These are phyloP conservation scores for Podaxis mareebaensis DNA, from an alignment of 768 basidiomycete genomes.

Conservation along the genomic window DNA sequence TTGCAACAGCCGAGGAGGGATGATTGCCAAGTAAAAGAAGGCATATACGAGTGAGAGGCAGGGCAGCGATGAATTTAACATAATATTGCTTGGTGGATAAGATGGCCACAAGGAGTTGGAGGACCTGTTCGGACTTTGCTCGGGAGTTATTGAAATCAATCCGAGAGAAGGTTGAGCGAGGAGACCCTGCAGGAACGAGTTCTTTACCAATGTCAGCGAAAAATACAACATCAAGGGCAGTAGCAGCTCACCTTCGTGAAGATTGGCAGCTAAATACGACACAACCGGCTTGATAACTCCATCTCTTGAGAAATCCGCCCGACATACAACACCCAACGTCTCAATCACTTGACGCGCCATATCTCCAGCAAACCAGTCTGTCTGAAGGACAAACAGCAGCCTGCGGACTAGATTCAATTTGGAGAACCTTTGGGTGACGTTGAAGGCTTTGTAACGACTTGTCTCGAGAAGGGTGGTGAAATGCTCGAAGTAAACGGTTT, in stretches of 20 bases:
- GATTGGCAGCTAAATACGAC: slow-evolving; percentile 81
- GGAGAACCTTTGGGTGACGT: slow-evolving; percentile 67
- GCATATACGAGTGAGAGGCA: slow-evolving; percentile 78
- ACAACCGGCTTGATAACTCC: slow-evolving; percentile 83
- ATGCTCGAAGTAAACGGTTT: slow-evolving; percentile 77
- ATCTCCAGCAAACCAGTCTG: slow-evolving; percentile 69
- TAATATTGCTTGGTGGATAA: slow-evolving; percentile 58
- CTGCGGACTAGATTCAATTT: slow-evolving; percentile 74
- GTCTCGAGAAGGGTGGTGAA: slow-evolving; percentile 72
- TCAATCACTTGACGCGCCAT: slow-evolving; percentile 52
- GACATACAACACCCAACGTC: slow-evolving; percentile 60
- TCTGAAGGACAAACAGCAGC: slow-evolving; percentile 80
- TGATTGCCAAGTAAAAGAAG: slow-evolving; percentile 78
- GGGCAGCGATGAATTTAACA: slow-evolving; percentile 66
- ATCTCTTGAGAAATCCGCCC: slow-evolving; percentile 69
- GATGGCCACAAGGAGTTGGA: slow-evolving; percentile 63
- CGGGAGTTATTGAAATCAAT: slow-evolving; percentile 49
- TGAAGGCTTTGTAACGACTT: slow-evolving; percentile 78
- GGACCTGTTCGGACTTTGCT: slow-evolving; percentile 68
- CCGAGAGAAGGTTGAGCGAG: slow-evolving; percentile 55
- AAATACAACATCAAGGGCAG: not conserved
- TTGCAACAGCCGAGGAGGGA: slow-evolving; percentile 61
- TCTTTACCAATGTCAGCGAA: slow-evolving; percentile 16
- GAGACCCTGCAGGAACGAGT: slow-evolving; percentile 39
- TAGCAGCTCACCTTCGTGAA: slow-evolving; percentile 58